These are phyloP conservation scores for Eucalyptus globulus DNA, from an alignment of 345 rosid species.

Conservation along the genomic window DNA sequence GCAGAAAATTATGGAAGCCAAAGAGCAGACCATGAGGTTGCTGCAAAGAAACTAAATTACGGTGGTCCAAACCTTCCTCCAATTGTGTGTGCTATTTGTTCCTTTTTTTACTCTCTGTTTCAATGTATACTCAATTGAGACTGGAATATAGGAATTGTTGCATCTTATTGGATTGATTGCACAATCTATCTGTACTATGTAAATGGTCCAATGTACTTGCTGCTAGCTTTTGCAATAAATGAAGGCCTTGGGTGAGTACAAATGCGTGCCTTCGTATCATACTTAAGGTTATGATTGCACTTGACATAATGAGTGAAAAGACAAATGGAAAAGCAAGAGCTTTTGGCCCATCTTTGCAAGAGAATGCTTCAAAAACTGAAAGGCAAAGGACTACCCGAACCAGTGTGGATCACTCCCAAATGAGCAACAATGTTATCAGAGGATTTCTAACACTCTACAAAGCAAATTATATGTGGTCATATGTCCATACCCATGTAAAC, in stretches of 20 bases:
- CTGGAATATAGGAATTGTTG: no score
- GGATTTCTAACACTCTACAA: neutral
- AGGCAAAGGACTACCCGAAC: constrained; percentile 28
- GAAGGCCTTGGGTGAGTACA: neutral
- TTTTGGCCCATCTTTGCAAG: neutral
- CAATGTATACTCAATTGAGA: neutral
- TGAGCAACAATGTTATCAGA: constrained; percentile 71
- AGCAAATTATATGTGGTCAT: neutral
- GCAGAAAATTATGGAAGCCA: constrained; percentile 24
- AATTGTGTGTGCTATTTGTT: neutral
- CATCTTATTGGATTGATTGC: no score
- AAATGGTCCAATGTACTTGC: no score
- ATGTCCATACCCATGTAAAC: constrained; percentile 57
- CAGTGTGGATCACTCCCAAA: constrained; percentile 44
- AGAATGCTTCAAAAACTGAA: neutral
- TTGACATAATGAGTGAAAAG: neutral
- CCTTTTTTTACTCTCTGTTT: neutral
- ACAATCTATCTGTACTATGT: neutral
- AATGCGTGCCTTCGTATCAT: constrained; percentile 2
- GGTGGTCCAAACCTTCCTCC: neutral
- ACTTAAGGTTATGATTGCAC: no score
- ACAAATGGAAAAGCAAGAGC: neutral
- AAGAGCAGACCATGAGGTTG: neutral
- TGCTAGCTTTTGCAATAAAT: no score
- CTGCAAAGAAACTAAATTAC: neutral